phyloP scores from a whole-genome alignment of 192 early-diverging fungal genomes.

The Backusella tuberculispora region DNA sequence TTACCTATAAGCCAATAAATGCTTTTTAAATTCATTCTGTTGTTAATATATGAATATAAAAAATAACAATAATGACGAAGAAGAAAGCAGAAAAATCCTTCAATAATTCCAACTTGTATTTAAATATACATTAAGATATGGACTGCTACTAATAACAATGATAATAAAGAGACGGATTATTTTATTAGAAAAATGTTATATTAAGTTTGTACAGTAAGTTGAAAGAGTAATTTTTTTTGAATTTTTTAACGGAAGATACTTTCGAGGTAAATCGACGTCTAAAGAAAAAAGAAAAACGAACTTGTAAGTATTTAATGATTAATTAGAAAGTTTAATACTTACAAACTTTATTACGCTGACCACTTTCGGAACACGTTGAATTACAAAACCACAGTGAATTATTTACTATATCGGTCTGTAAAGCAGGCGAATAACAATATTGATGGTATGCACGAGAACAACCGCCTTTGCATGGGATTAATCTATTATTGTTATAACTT shows the following conservation, averaged over 20 bases:
- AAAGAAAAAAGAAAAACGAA: background rate
- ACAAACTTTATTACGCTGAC: constrained; percentile 23
- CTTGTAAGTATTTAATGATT: background rate
- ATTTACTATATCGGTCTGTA: background rate
- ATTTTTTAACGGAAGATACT: constrained; percentile 30
- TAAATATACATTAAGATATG: background rate
- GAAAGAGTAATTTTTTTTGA: constrained; percentile 14
- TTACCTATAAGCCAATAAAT: constrained; percentile 3
- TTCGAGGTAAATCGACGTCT: constrained; percentile 36
- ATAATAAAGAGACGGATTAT: background rate
- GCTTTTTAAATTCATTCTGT: background rate
- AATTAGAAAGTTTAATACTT: background rate
- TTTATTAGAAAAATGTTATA: background rate
- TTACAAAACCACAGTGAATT: constrained; percentile 24
- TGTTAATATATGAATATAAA: background rate
- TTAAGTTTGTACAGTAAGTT: constrained; percentile 5
- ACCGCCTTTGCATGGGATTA: constrained; percentile 22
- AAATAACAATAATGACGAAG: background rate
- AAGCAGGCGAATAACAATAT: constrained; percentile 1
- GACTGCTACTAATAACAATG: background rate
- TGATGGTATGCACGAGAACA: constrained; percentile 34
- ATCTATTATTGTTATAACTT: background rate
- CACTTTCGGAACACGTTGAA: constrained; percentile 19
- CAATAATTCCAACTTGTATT: constrained; percentile 5
- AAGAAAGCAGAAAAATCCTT: background rate